Evolutionary conservation across 768 basidiomycete genomes (phyloP).

Genomic region (Lactarius evosmus): DNA sequence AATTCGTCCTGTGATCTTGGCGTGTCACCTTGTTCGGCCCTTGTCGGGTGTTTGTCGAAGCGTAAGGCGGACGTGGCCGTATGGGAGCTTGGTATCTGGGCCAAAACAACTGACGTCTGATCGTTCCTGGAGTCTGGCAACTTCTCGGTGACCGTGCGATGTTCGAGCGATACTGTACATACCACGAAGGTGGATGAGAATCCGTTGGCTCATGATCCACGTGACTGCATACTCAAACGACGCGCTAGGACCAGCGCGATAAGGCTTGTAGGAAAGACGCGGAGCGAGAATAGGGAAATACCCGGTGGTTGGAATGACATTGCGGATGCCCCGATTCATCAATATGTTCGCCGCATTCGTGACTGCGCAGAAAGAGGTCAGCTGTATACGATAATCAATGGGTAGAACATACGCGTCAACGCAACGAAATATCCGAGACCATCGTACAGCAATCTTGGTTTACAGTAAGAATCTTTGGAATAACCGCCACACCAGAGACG

Average conservation of each 20-base stretch:
- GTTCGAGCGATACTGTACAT: conserved; percentile 9
- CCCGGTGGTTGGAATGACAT: conserved; percentile 29
- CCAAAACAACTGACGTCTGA: conserved; percentile 2
- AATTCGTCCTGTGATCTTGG: neutral
- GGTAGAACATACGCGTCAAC: conserved; percentile 41
- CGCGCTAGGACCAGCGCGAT: conserved; percentile 26
- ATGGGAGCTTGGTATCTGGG: neutral
- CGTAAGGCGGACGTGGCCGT: neutral
- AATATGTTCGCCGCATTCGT: conserved; percentile 34
- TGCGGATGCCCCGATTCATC: conserved; percentile 29
- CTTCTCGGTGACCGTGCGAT: neutral
- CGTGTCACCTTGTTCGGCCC: neutral
- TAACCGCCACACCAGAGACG: neutral
- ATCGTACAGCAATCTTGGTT: conserved; percentile 60
- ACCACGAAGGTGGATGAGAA: conserved; percentile 37
- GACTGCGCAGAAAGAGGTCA: conserved; percentile 20
- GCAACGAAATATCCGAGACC: conserved; percentile 60
- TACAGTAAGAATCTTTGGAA: neutral
- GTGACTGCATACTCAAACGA: conserved; percentile 36
- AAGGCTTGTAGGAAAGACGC: neutral
- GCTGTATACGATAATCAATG: neutral
- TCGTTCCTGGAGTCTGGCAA: conserved; percentile 28
- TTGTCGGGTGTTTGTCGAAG: neutral
- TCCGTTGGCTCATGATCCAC: conserved; percentile 38
- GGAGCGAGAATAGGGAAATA: neutral